Evolutionary conservation across 192 early-diverging fungal species (phyloP).

Genomic region (Podochytrium sp.): DNA sequence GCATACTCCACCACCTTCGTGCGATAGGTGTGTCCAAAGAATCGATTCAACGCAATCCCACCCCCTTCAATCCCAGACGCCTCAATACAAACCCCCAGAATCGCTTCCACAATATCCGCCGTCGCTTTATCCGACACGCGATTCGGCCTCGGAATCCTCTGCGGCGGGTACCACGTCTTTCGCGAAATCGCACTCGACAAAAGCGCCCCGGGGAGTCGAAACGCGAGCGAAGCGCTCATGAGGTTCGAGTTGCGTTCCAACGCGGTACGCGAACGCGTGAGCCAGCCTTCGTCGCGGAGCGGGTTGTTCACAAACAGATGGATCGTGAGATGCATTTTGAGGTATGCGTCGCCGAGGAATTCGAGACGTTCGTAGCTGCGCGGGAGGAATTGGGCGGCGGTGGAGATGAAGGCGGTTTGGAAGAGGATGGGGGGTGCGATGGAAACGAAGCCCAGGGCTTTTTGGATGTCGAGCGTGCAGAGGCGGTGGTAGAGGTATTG

Average conservation of each 20-base stretch:
- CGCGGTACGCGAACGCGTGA: conserved; percentile 17
- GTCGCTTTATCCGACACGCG: conserved; percentile 76
- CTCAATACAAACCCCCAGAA: conserved; percentile 74
- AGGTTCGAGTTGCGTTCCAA: conserved; percentile 37
- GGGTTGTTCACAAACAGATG: conserved; percentile 81
- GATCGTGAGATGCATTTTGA: conserved; percentile 77
- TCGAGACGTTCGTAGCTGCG: conserved; percentile 87
- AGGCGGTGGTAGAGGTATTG: conserved; percentile 42
- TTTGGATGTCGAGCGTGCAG: conserved; percentile 37
- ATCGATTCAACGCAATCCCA: conserved; percentile 31
- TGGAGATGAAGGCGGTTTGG: conserved; percentile 70
- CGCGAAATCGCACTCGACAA: conserved; percentile 32
- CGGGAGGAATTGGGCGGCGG: conserved; percentile 62
- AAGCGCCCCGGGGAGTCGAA: conserved; percentile 39
- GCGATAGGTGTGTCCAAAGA: conserved; percentile 30
- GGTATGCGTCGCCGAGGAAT: conserved; percentile 85
- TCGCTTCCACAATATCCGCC: conserved; percentile 85
- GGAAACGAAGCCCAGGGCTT: conserved; percentile 13
- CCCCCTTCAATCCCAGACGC: conserved; percentile 49
- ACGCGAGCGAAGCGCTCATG: conserved; percentile 35
- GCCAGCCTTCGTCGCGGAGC: conserved; percentile 14
- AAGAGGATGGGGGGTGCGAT: conserved; percentile 15
- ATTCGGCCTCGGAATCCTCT: neutral
- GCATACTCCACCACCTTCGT: conserved; percentile 4
- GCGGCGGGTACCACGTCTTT: conserved; percentile 1